Base-by-base conservation (phyloP, 768 basidiomycete genomes). In the Hygrophoropsis aurantiaca region DNA sequence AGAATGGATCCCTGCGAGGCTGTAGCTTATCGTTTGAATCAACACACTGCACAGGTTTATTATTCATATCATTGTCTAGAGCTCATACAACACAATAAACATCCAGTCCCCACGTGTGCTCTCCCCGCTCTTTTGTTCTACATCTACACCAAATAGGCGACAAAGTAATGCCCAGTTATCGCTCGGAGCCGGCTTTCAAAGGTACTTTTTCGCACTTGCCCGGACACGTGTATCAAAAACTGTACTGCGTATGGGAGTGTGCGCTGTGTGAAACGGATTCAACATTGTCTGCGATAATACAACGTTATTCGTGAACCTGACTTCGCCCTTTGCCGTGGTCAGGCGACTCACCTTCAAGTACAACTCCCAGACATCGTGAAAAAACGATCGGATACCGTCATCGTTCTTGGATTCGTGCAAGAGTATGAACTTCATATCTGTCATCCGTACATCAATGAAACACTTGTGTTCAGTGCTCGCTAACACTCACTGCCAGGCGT, bases 351-450 rank as follows among this genome's bases (percentile, higher is more conserved):
- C 97, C 85, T 99, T 99, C 40, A 95, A 82, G 70, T 95, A 98
- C 57, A 89, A 59, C 75, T 99, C 97, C 95, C 97, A 99, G 23
- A 95, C 85, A 8, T 98, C 97, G 58, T 81, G 82, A 60, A 99
- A 89, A 75, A 99, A 99, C 45, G 78, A 67, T 43, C 86, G 81
- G 65, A 98, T 97, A 4, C 95, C 94, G 41, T 98, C 97, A 69
- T 99, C 95, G 70, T 97, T 97, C 77, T 92, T 95, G 7, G 78
- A 78, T 67, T 98, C 97, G 68, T 98, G 97, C 47, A 99, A 72
- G 47, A 99, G 72, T 43, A 99, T 74, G 65, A 99, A 90, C 68
- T 97, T 98, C 73, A 91, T 90, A 65, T 94, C 97, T 98, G 62
- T 37, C 40, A 21, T 45, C 36, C 49, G 43, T 36, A 53, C 39